Evolutionary conservation across 2,329 filamentous ascomycete species (phyloP).

Genomic region (Fusarium nanum): DNA sequence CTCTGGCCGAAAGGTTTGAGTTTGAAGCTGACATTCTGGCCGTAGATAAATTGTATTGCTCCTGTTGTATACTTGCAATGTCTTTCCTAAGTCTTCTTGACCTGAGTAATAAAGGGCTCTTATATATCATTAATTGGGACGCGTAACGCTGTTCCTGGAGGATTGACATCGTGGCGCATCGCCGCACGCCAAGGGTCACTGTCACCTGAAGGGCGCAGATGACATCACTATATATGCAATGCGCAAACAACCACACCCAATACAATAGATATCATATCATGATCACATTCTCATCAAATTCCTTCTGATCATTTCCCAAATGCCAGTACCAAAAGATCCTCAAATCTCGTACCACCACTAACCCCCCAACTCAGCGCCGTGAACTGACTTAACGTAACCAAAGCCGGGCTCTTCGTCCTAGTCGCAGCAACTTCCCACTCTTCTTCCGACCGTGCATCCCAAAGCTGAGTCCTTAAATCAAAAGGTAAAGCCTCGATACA

Average conservation of each 20-base stretch:
- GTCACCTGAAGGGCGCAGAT: constrained; percentile 1
- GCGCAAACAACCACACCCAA: not conserved
- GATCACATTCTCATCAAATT: no score
- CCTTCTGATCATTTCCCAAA: not conserved
- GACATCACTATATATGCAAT: not conserved
- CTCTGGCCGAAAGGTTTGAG: not conserved
- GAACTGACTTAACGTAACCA: not conserved
- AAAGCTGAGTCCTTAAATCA: constrained; percentile 1
- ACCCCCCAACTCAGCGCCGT: fast-evolving
- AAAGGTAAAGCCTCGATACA: constrained; percentile 13
- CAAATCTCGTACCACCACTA: not conserved
- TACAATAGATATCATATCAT: fast-evolving
- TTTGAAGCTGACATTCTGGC: fast-evolving
- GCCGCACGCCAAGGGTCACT: not conserved
- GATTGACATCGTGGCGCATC: not conserved
- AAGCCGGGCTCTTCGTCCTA: fast-evolving
- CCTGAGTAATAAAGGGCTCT: not conserved
- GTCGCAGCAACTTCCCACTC: not conserved
- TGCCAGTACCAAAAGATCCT: not conserved
- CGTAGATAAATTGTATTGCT: no score
- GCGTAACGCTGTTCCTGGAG: not conserved
- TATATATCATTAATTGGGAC: not conserved
- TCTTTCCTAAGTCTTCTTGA: fast-evolving
- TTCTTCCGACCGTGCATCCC: not conserved
- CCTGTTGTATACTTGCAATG: no score